A percentile compares a stretch with the other conserved stretches of the same genome.
These are phyloP conservation scores for Colletotrichum horii DNA, from an alignment of 2,329 filamentous ascomycete genomes.

Conservation along the genomic window DNA sequence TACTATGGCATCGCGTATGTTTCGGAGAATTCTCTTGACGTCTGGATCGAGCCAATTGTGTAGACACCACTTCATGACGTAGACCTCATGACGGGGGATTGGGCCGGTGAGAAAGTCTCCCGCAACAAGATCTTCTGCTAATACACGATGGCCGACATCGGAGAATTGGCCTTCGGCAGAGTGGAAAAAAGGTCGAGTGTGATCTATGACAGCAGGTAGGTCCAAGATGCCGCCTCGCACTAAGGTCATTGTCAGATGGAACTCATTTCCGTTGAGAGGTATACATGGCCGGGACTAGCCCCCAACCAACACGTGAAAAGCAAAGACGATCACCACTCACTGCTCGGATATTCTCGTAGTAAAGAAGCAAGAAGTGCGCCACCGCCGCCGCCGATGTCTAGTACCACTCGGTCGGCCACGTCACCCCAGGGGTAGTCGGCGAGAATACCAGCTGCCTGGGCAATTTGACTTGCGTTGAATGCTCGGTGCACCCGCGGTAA, in stretches of 20 bases:
- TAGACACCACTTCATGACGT: slow-evolving; percentile 45
- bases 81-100: slow-evolving; percentile 34
- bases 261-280: not conserved
- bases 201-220: slow-evolving; percentile 36
- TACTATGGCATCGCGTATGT: slow-evolving; percentile 34
- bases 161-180: slow-evolving; percentile 25
- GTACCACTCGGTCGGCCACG: slow-evolving; percentile 31
- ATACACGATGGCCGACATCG: slow-evolving; percentile 36
- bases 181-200: slow-evolving; percentile 28
- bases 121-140: slow-evolving; percentile 29
- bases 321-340: not conserved
- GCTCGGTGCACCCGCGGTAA: slow-evolving; percentile 38
- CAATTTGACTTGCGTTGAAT: slow-evolving; percentile 39
- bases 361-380: slow-evolving; percentile 40
- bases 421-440: slow-evolving; percentile 47
- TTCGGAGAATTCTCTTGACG: slow-evolving; percentile 29
- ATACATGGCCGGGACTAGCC: not conserved
- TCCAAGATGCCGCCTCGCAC: slow-evolving; percentile 42
- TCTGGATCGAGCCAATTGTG: slow-evolving; percentile 45
- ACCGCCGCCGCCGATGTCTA: slow-evolving; percentile 46
- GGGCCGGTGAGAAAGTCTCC: slow-evolving; percentile 41
- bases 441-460: slow-evolving; percentile 42
- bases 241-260: not conserved
- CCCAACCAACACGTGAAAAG: not conserved
- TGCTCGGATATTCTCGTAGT: slow-evolving; percentile 30